Percentiles rank a stretch among this genome's conserved stretches.
phyloP scores from a whole-genome alignment of 2,329 filamentous ascomycete genomes.

The Colletotrichum cereale region DNA sequence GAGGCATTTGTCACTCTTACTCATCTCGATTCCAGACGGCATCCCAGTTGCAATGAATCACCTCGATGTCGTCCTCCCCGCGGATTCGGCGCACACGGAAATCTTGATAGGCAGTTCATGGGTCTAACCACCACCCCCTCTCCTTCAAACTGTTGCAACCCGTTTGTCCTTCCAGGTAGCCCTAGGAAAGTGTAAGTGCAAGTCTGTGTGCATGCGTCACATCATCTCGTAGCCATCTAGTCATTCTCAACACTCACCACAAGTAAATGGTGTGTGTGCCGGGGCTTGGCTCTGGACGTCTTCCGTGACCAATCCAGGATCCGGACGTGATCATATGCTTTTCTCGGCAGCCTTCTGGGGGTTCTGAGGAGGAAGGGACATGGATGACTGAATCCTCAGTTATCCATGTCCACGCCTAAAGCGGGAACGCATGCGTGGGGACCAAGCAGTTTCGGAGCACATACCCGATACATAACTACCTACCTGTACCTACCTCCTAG shows the following conservation, averaged over 20 bases:
- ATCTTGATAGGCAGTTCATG: neutral
- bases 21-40: neutral
- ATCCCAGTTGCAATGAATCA: neutral
- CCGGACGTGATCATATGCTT: constrained; percentile 16
- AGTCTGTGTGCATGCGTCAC: neutral
- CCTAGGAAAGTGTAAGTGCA: neutral
- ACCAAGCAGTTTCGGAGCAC: constrained; percentile 32
- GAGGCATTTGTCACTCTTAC: neutral
- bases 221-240: neutral
- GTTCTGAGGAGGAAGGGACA: neutral
- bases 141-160: neutral
- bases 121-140: neutral
- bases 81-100: neutral
- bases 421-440: constrained; percentile 34
- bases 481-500: too few species aligned
- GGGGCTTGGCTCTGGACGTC: neutral
- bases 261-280: too few species aligned
- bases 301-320: neutral
- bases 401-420: constrained; percentile 19
- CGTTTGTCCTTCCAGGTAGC: neutral
- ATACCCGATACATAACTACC: constrained; percentile 16
- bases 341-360: constrained; percentile 18
- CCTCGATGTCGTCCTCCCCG: neutral
- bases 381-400: too few species aligned
- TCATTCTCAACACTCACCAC: neutral